Evolutionary conservation across 495 filamentous ascomycete species (phyloP).

Genomic region (Xeromyces bisporus): DNA sequence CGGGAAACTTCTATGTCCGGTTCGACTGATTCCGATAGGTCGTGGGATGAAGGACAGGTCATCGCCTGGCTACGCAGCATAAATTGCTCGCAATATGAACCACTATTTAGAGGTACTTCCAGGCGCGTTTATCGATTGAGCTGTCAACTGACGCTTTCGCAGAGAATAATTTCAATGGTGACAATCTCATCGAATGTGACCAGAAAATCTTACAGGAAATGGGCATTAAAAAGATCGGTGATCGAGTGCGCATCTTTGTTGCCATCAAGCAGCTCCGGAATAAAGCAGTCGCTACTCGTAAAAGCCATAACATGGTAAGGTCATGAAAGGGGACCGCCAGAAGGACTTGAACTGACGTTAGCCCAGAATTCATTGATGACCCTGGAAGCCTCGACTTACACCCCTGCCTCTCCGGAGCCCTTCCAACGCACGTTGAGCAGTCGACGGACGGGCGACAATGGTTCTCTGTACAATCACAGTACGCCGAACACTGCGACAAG

Average conservation of each 20-base stretch:
- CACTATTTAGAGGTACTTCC: conserved; percentile 59
- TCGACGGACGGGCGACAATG: conserved; percentile 46
- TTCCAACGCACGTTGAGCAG: conserved; percentile 39
- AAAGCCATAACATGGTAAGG: conserved; percentile 71
- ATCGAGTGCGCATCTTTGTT: conserved; percentile 85
- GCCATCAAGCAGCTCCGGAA: conserved; percentile 85
- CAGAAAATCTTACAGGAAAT: conserved; percentile 93
- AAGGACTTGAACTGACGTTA: conserved; percentile 5
- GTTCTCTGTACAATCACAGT: conserved; percentile 11
- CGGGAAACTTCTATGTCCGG: neutral
- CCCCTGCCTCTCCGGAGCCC: conserved; percentile 41
- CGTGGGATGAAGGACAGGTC: conserved; percentile 85
- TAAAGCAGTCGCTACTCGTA: conserved; percentile 66
- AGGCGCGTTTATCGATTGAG: neutral
- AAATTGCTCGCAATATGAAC: conserved; percentile 84
- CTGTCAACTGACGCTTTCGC: conserved; percentile 5
- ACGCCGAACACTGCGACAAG: conserved; percentile 6
- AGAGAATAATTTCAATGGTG: conserved; percentile 91
- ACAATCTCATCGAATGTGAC: conserved; percentile 91
- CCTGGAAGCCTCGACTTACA: conserved; percentile 32
- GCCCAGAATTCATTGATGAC: conserved; percentile 28
- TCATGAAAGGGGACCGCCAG: neutral
- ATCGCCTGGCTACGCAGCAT: conserved; percentile 79
- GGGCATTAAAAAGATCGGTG: conserved; percentile 94
- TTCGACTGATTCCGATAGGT: conserved; percentile 24